These are phyloP conservation scores for Clavaria fumosa DNA, from an alignment of 768 basidiomycete genomes.

Conservation along the genomic window DNA sequence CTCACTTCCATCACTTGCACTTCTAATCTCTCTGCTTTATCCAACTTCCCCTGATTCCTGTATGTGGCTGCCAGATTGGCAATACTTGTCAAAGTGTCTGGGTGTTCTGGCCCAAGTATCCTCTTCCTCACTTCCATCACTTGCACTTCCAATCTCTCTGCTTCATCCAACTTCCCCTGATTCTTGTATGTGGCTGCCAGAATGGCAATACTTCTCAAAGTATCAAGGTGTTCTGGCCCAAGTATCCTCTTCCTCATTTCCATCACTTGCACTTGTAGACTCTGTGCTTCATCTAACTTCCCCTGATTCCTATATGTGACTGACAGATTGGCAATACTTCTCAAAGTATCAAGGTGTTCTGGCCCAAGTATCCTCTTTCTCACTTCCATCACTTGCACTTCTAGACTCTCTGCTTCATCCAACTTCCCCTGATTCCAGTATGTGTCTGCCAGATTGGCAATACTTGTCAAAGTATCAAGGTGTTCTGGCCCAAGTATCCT, in stretches of 20 bases:
- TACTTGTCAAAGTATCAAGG: not conserved
- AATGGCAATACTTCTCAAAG: not conserved
- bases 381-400: constrained; percentile 1
- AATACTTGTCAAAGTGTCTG: constrained; percentile 3
- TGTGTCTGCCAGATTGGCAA: not conserved
- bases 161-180: not conserved
- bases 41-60: not conserved
- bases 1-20: constrained; percentile 3
- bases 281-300: constrained; percentile 2
- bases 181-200: not conserved
- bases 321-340: not conserved
- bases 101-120: constrained; percentile 5
- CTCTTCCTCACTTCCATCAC: constrained; percentile 1
- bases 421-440: constrained; percentile 3
- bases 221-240: constrained; percentile 1
- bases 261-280: constrained; percentile 1
- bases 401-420: constrained; percentile 5
- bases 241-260: constrained; percentile 1
- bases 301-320: constrained; percentile 5
- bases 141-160: not conserved
- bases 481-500: not conserved
- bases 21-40: constrained; percentile 3
- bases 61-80: constrained; percentile 5
- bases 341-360: constrained; percentile 5
- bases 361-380: constrained; percentile 2